Conservation (phyloP, 2,329 filamentous ascomycete species). For the Coleophoma eucalyptorum region DNA sequence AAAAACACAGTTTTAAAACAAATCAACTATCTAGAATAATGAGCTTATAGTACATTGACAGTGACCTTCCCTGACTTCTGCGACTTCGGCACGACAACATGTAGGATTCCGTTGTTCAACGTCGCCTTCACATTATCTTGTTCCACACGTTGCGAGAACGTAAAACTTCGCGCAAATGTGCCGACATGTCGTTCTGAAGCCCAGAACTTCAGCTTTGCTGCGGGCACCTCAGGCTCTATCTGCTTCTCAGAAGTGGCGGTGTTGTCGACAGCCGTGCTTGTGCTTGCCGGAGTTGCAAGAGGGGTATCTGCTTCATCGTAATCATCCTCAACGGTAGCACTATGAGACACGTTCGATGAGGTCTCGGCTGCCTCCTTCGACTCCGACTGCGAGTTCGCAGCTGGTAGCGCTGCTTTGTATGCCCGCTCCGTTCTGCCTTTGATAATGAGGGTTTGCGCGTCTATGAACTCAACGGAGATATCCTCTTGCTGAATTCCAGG, state of each 20-base stretch:
- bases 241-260: slow-evolving; percentile 36
- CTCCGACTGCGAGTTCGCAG: slow-evolving; percentile 42
- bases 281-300: background rate
- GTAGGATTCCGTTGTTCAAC: slow-evolving; percentile 60
- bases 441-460: slow-evolving; percentile 57
- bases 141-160: slow-evolving; percentile 59
- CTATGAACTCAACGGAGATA: slow-evolving; percentile 71
- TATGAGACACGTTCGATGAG: too few relatives aligned
- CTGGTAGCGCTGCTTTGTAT: slow-evolving; percentile 34
- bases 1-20: too few relatives aligned
- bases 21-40: too few relatives aligned
- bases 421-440: slow-evolving; percentile 59
- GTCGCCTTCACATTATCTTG: slow-evolving; percentile 53
- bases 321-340: background rate
- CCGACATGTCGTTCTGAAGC: slow-evolving; percentile 58
- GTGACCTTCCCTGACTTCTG: slow-evolving; percentile 43
- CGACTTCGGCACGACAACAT: slow-evolving; percentile 58
- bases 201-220: slow-evolving; percentile 56
- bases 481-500: slow-evolving; percentile 69
- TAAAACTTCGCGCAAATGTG: slow-evolving; percentile 62
- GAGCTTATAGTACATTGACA: too few relatives aligned
- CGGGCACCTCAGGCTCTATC: slow-evolving; percentile 20
- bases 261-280: background rate
- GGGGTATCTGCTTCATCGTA: background rate
- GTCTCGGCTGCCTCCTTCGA: background rate